Evolutionary conservation across 176 grass and related monocot genomes (phyloP).

Genomic region (Poa annua): DNA sequence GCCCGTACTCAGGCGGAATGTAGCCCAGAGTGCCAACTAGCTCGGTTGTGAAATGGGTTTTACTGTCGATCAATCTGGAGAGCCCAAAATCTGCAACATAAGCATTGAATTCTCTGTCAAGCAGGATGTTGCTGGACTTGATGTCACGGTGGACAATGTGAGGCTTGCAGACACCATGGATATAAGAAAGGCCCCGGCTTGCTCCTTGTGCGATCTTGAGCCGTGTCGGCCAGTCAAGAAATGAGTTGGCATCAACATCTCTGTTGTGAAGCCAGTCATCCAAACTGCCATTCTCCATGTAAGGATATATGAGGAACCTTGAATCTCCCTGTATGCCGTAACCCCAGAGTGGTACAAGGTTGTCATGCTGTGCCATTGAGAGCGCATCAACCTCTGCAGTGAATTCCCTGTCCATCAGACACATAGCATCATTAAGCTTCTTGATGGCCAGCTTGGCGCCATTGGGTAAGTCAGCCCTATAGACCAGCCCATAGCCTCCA

Average conservation of each 20-base stretch:
- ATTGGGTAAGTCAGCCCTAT: constrained; percentile 54
- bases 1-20: constrained; percentile 78
- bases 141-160: constrained; percentile 86
- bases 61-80: constrained; percentile 66
- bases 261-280: constrained; percentile 89
- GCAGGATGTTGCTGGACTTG: constrained; percentile 81
- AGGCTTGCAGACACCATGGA: constrained; percentile 73
- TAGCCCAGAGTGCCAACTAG: constrained; percentile 80
- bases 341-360: constrained; percentile 65
- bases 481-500: constrained; percentile 70
- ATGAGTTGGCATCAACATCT: constrained; percentile 33
- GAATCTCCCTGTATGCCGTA: constrained; percentile 55
- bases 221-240: constrained; percentile 64
- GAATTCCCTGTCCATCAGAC: constrained; percentile 65
- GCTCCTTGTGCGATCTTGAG: constrained; percentile 71
- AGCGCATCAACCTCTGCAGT: constrained; percentile 73
- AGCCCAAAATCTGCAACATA: constrained; percentile 78
- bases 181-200: constrained; percentile 58
- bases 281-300: constrained; percentile 86
- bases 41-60: constrained; percentile 81
- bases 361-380: constrained; percentile 62
- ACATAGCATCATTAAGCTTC: constrained; percentile 60
- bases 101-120: constrained; percentile 68
- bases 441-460: constrained; percentile 68
- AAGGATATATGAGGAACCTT: constrained; percentile 69